Evolutionary conservation across 108 stramenopile species (phyloP).

Genomic region (Fragilariopsis cylindrus): DNA sequence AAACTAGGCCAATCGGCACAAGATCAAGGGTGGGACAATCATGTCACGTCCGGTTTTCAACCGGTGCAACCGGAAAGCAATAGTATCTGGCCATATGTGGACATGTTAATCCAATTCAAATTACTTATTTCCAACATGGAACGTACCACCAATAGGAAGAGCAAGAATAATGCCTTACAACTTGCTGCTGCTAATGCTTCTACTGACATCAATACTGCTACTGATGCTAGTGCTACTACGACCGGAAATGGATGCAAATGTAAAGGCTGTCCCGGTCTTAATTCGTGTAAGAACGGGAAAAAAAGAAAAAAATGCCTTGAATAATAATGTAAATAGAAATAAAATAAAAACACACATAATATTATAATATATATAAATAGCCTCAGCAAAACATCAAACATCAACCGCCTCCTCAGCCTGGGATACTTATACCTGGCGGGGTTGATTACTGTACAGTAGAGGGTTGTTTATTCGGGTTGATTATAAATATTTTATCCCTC

Average conservation of each 20-base stretch:
- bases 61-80: not conserved
- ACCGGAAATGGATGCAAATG: slow-evolving; percentile 2
- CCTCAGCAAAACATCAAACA: too few relatives aligned
- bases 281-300: slow-evolving; percentile 2
- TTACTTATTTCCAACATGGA: not conserved
- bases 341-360: too few relatives aligned
- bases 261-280: not conserved
- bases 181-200: too few relatives aligned
- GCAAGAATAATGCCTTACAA: not conserved
- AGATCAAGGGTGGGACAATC: not conserved
- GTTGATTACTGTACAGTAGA: too few relatives aligned
- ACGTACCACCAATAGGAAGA: not conserved
- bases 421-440: too few relatives aligned
- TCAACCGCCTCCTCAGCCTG: too few relatives aligned
- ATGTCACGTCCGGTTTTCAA: not conserved
- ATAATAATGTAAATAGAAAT: too few relatives aligned
- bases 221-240: not conserved
- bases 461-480: too few relatives aligned
- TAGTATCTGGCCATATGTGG: not conserved
- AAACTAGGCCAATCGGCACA: slow-evolving; percentile 10
- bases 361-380: too few relatives aligned
- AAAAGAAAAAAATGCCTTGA: not conserved
- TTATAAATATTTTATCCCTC: too few relatives aligned
- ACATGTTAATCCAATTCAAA: slow-evolving; percentile 3
- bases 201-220: too few relatives aligned